Conservation (phyloP, 2,329 filamentous ascomycete genomes). For the Didymellaceae sp. region DNA sequence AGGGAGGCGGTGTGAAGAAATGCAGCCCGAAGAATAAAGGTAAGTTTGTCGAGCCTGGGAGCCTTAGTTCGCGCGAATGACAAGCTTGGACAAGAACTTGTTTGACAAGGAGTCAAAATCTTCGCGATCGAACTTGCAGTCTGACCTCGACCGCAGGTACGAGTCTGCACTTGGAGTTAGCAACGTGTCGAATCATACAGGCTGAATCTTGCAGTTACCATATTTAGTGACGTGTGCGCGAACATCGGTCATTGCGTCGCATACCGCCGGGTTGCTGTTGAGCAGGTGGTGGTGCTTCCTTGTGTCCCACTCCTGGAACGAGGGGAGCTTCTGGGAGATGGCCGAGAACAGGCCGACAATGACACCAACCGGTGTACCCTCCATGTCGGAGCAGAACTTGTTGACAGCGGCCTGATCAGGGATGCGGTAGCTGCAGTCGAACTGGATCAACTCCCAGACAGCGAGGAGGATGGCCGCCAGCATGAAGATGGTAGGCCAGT, state of each 20-base stretch:
- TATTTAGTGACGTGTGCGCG: constrained; percentile 90
- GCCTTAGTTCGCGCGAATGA: constrained; percentile 85
- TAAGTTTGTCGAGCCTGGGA: constrained; percentile 13
- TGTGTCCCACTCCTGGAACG: constrained; percentile 94
- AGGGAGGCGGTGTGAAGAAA: constrained; percentile 21
- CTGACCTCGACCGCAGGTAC: constrained; percentile 81
- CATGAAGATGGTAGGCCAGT: constrained; percentile 99
- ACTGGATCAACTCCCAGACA: constrained; percentile 99
- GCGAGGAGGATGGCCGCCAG: constrained; percentile 89
- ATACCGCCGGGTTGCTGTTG: constrained; percentile 89
- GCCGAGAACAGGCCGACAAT: constrained; percentile 97
- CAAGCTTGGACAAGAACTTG: constrained; percentile 95
- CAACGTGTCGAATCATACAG: constrained; percentile 14
- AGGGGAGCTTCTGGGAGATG: constrained; percentile 94
- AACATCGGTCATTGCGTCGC: constrained; percentile 96
- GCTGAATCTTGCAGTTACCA: constrained; percentile 65
- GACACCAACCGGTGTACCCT: constrained; percentile 91
- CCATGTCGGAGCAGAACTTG: constrained; percentile 97
- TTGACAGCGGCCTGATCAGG: constrained; percentile 83
- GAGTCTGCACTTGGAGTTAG: constrained; percentile 70
- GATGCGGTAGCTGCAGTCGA: constrained; percentile 94
- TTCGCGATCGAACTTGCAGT: constrained; percentile 83
- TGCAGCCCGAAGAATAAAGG: constrained; percentile 27
- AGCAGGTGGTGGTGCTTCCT: constrained; percentile 88
- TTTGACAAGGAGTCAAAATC: constrained; percentile 96